Percentiles rank a stretch among this genome's conserved stretches.
Evolutionary conservation across 768 basidiomycete species (phyloP).

Genomic region (Agaricus subrufescens): DNA sequence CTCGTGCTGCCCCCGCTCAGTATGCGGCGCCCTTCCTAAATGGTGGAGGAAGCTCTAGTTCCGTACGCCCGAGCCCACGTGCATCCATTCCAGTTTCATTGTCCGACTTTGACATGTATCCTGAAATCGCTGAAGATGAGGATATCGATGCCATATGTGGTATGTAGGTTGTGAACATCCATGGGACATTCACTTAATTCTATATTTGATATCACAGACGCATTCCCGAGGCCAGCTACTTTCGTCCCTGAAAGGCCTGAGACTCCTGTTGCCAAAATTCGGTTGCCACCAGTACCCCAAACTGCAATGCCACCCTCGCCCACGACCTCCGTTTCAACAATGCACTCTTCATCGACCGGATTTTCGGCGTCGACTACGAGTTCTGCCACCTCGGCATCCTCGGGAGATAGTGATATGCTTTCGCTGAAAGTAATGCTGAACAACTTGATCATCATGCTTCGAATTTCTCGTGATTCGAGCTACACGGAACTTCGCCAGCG

Average conservation of each 20-base stretch:
- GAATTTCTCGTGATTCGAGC: constrained; percentile 40
- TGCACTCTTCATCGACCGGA: constrained; percentile 19
- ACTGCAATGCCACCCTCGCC: constrained; percentile 32
- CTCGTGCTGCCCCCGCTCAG: constrained; percentile 20
- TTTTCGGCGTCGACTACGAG: constrained; percentile 11
- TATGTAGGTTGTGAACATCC: constrained; percentile 16
- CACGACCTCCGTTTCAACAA: constrained; percentile 22
- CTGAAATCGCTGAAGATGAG: constrained; percentile 29
- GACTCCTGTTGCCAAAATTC: constrained; percentile 18
- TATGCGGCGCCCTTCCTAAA: background rate
- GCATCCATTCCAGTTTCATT: constrained; percentile 31
- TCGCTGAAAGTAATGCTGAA: constrained; percentile 63
- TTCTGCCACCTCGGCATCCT: constrained; percentile 21
- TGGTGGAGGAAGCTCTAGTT: background rate
- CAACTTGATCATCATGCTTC: constrained; percentile 59
- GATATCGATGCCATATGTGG: constrained; percentile 28
- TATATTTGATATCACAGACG: constrained; percentile 21
- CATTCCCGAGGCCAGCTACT: constrained; percentile 38
- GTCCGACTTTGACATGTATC: constrained; percentile 38
- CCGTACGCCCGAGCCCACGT: constrained; percentile 18
- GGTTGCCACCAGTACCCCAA: constrained; percentile 14
- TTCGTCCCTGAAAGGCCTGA: constrained; percentile 28
- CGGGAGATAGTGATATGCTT: constrained; percentile 24
- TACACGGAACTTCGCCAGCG: constrained; percentile 51
- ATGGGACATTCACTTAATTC: background rate